Conservation (phyloP, 2,329 filamentous ascomycete genomes). For the Colletotrichum nymphaeae region DNA sequence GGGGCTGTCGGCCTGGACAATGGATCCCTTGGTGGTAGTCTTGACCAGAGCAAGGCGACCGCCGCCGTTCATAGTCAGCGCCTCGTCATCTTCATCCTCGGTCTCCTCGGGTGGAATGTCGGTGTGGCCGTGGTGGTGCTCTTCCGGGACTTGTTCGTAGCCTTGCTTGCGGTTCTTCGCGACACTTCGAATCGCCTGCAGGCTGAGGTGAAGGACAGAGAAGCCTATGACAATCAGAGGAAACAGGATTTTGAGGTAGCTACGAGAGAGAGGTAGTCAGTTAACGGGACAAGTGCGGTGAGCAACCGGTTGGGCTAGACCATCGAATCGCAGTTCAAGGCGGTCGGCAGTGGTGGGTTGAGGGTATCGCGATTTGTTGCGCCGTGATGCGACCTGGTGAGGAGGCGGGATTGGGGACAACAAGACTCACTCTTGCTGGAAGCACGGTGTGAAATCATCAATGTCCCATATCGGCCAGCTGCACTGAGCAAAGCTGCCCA, state of each 20-base stretch:
- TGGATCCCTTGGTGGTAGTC: constrained; percentile 70
- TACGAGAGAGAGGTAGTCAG: constrained; percentile 48
- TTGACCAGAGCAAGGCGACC: constrained; percentile 69
- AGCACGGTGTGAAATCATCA: constrained; percentile 74
- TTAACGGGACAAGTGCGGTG: background rate
- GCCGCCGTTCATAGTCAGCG: constrained; percentile 63
- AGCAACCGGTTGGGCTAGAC: background rate
- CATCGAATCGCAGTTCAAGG: background rate
- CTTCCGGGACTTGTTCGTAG: constrained; percentile 67
- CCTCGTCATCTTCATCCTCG: constrained; percentile 69
- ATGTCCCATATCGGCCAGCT: constrained; percentile 69
- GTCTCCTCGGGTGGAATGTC: constrained; percentile 60
- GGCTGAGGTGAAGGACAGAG: constrained; percentile 75
- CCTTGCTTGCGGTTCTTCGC: constrained; percentile 61
- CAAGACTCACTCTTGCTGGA: constrained; percentile 73
- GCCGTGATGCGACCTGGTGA: constrained; percentile 3
- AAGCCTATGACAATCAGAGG: constrained; percentile 77
- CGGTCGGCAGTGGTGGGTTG: background rate
- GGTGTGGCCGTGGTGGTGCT: constrained; percentile 59
- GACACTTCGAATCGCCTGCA: constrained; percentile 66
- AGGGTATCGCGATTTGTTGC: background rate
- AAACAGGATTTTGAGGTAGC: constrained; percentile 83
- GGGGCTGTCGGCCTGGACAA: constrained; percentile 80
- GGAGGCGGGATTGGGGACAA: background rate
- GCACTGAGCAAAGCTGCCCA: constrained; percentile 64